A percentile compares a stretch with the other conserved stretches of the same genome.
Conservation (phyloP, 441 rosid genomes). For the Brassica hybrid region DNA sequence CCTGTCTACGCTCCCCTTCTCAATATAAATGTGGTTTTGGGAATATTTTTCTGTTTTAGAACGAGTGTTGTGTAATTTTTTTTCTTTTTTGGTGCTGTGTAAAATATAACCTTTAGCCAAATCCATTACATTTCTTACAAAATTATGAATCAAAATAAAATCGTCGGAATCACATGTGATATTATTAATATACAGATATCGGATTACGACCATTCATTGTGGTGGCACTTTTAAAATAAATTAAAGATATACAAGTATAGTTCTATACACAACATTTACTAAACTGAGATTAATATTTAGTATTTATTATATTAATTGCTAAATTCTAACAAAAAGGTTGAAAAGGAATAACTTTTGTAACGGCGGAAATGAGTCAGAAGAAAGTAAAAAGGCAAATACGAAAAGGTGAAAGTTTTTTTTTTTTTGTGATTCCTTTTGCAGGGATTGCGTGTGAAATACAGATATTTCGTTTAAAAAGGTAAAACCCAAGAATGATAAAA, state of each 20-base stretch:
- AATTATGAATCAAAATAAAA: too few relatives aligned
- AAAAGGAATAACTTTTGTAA: conserved; percentile 19
- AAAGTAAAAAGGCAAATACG: conserved; percentile 31
- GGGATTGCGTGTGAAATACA: conserved; percentile 68
- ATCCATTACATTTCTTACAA: background rate
- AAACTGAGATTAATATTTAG: background rate
- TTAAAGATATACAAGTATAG: background rate
- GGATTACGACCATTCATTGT: background rate
- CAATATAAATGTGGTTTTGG: background rate
- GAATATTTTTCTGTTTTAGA: background rate
- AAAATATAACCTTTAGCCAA: background rate
- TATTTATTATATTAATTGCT: background rate
- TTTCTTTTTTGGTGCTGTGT: background rate
- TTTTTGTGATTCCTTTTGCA: conserved; percentile 59
- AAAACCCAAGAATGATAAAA: conserved; percentile 5
- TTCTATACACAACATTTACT: background rate
- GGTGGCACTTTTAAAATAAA: background rate
- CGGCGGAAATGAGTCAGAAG: conserved; percentile 34
- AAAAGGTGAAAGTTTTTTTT: conserved; percentile 48
- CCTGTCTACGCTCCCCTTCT: background rate
- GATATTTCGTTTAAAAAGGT: conserved; percentile 49
- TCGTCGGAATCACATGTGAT: too few relatives aligned
- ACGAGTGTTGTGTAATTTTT: background rate
- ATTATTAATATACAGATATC: background rate
- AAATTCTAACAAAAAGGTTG: background rate